Conservation (phyloP, 1,284 basidiomycete genomes). For the Pseudozyma sp. region DNA sequence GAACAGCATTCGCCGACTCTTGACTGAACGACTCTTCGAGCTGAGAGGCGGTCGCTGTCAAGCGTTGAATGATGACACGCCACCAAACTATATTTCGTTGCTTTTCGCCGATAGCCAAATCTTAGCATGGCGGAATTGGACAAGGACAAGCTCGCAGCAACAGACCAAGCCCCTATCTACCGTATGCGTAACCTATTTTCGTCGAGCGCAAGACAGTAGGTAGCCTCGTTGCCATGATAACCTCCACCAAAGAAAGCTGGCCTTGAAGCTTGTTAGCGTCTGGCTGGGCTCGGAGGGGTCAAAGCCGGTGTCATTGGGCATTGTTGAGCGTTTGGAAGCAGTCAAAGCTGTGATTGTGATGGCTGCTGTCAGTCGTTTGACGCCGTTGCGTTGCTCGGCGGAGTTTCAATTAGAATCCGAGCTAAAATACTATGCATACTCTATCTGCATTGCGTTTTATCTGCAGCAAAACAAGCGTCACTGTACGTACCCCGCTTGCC, state of each 20-base stretch:
- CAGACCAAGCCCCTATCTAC: not conserved
- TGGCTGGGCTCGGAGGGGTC: slow-evolving; percentile 11
- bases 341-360: too few species aligned
- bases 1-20: too few species aligned
- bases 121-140: slow-evolving; percentile 7
- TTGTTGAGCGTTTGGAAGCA: too few species aligned
- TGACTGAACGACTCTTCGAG: too few species aligned
- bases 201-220: too few species aligned
- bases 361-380: too few species aligned
- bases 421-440: too few species aligned
- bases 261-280: slow-evolving; percentile 13
- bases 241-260: slow-evolving; percentile 9
- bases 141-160: not conserved
- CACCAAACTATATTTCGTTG: not conserved
- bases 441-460: too few species aligned
- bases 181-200: not conserved
- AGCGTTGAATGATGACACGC: not conserved
- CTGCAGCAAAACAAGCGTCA: not conserved
- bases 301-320: slow-evolving; percentile 8
- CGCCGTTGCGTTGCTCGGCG: too few species aligned
- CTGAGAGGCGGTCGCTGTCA: too few species aligned
- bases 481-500: not conserved
- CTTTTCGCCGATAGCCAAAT: not conserved
- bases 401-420: too few species aligned
- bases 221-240: not conserved